These are phyloP conservation scores for Miamiensis avidus DNA, from an alignment of 169 alveolate species.

Conservation along the genomic window DNA sequence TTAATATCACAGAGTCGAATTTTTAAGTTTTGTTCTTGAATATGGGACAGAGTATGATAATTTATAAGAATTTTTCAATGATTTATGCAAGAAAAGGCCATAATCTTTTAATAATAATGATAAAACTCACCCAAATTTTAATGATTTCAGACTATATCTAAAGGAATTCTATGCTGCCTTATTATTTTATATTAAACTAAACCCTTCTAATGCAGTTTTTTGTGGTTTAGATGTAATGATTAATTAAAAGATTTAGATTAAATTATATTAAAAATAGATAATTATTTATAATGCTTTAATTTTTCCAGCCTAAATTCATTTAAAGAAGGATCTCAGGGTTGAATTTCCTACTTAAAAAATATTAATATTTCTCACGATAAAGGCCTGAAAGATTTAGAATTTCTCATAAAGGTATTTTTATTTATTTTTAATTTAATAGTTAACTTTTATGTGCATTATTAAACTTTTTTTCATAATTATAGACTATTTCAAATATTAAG, in stretches of 20 bases:
- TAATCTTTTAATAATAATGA: constrained; percentile 23
- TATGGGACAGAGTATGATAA: constrained; percentile 42
- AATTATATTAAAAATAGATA: background rate
- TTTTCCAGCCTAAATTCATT: constrained; percentile 14
- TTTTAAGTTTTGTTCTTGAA: constrained; percentile 29
- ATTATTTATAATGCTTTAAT: background rate
- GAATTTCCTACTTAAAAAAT: constrained; percentile 28
- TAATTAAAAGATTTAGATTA: no score
- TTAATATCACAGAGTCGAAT: constrained; percentile 38
- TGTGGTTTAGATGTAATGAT: constrained; percentile 15
- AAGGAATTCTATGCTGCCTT: constrained; percentile 36
- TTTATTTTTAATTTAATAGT: background rate
- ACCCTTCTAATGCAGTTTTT: constrained; percentile 30
- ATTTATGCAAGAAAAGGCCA: constrained; percentile 20
- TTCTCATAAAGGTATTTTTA: constrained; percentile 24
- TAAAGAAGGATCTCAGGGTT: constrained; percentile 29
- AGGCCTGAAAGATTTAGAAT: constrained; percentile 31
- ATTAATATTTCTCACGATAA: constrained; percentile 1
- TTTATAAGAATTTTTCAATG: constrained; percentile 18
- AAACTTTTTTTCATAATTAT: background rate
- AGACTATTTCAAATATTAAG: constrained; percentile 10
- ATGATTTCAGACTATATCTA: constrained; percentile 34
- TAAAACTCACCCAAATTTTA: constrained; percentile 11
- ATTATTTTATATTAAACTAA: constrained; percentile 20
- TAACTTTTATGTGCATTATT: no score